Conservation (phyloP, 2,329 filamentous ascomycete species). For the Phialophora tarda region DNA sequence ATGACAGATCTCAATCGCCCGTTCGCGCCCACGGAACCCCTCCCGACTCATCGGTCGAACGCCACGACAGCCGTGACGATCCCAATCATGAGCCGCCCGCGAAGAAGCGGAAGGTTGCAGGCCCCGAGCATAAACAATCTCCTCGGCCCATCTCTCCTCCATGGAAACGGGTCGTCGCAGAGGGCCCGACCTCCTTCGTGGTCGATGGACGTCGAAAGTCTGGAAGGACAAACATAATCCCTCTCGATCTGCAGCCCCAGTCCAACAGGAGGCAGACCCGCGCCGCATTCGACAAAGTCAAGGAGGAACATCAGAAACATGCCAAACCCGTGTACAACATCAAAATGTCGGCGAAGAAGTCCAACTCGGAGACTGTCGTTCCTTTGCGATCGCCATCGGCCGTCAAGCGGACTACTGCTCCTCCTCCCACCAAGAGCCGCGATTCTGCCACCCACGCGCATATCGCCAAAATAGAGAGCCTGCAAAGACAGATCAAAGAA, state of each 20-base stretch:
- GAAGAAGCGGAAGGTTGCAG: slow-evolving; percentile 54
- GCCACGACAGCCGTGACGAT: slow-evolving; percentile 28
- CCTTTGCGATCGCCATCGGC: slow-evolving; percentile 17
- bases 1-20: slow-evolving; percentile 22
- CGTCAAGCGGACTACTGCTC: slow-evolving; percentile 23
- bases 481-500: slow-evolving; percentile 15
- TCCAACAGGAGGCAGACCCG: slow-evolving; percentile 56
- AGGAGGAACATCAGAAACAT: slow-evolving; percentile 33
- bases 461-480: slow-evolving; percentile 19
- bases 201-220: slow-evolving; percentile 67
- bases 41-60: slow-evolving; percentile 16
- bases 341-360: slow-evolving; percentile 42
- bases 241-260: slow-evolving; percentile 54
- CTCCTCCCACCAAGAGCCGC: slow-evolving; percentile 27
- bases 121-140: slow-evolving; percentile 43
- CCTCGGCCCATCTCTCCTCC: slow-evolving; percentile 72
- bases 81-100: slow-evolving; percentile 49
- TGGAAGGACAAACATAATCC: slow-evolving; percentile 60
- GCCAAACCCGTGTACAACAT: slow-evolving; percentile 42
- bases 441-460: slow-evolving; percentile 11
- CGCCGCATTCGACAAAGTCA: slow-evolving; percentile 43
- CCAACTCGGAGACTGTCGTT: slow-evolving; percentile 26
- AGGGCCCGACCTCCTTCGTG: slow-evolving; percentile 85
- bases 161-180: slow-evolving; percentile 85
- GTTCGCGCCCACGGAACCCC: slow-evolving; percentile 18